Base-by-base conservation (phyloP, 1,139 yeast species). In the Trichomonascaceae sp. region DNA sequence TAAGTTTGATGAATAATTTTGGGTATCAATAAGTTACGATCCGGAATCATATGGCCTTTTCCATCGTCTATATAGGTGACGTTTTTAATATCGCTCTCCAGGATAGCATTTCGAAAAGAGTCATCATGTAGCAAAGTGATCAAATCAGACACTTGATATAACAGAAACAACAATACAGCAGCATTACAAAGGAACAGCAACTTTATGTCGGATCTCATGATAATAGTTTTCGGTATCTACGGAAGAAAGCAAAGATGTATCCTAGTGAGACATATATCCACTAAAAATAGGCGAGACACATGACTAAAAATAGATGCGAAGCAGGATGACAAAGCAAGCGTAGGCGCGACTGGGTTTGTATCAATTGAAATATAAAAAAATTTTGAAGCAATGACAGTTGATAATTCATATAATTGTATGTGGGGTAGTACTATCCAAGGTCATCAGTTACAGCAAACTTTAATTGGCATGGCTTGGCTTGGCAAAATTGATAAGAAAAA, bases 1-100 rank as follows among this genome's bases (percentile, higher is more conserved):
- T 90, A 90, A 15, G 97, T 90, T 70, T 90, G 98, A 68, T 90
- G 98, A 55, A 90, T 89, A 67, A 90, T 89, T 66, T 86, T 87
- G 43, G 98, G 98, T 50, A 90, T 87, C 49, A 84, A 43, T 19
- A 51, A 50, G 17, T 24, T 17, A 15, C 65, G 53, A 46, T 60
- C 62, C 8, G 66, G 65, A 20, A 51, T 39, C 38, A 44, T 43
- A 5, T 45, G 39, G 24, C 53, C 57, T 6, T 52, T 52, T n/a
- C 43, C 48, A 19, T 54, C 58, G 49, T 55, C 47, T 13, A 49
- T 57, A 52, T 60, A 61, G 8, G 32, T 52, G 53, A 58, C 61
- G 7, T 55, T 66, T 57, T 60, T 77, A 55, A 86, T 69, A 60
- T 87, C 95, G 38, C 75, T 72, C 55, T 79, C 80, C 19, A 79